Percentiles rank a stretch among this genome's conserved stretches.
phyloP scores from a whole-genome alignment of 306 rosid species.

The Acacia acuminata region DNA sequence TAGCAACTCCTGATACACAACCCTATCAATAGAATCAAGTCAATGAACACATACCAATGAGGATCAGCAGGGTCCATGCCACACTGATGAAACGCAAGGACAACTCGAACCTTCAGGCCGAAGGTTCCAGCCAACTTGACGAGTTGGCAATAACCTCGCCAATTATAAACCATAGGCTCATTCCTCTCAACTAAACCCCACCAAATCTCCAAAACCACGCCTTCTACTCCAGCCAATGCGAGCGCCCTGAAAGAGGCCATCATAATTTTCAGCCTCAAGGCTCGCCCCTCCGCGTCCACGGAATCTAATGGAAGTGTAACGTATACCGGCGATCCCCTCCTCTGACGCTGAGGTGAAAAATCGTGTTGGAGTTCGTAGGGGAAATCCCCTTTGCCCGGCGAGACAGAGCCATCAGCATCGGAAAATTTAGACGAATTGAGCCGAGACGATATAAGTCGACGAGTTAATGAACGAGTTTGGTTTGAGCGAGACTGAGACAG shows the following conservation, averaged over 20 bases:
- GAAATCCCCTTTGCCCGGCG: slow-evolving; percentile 61
- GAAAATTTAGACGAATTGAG: slow-evolving; percentile 65
- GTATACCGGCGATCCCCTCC: slow-evolving; percentile 64
- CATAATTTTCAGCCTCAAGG: slow-evolving; percentile 52
- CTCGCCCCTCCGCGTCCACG: slow-evolving; percentile 40
- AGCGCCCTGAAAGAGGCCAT: slow-evolving; percentile 60
- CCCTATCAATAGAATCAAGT: slow-evolving; percentile 5
- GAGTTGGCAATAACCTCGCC: slow-evolving; percentile 75
- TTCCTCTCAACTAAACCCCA: slow-evolving; percentile 91
- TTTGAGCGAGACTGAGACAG: slow-evolving; percentile 29
- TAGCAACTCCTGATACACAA: background rate
- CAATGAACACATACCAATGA: slow-evolving; percentile 53
- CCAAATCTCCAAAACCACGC: slow-evolving; percentile 88
- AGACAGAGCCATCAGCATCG: slow-evolving; percentile 59
- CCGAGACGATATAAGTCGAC: slow-evolving; percentile 45
- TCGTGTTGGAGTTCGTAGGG: slow-evolving; percentile 73
- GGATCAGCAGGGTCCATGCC: slow-evolving; percentile 59
- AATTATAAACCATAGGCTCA: slow-evolving; percentile 66
- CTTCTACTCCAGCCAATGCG: slow-evolving; percentile 75
- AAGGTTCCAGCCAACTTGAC: slow-evolving; percentile 57
- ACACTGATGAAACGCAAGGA: slow-evolving; percentile 74
- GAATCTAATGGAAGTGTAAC: slow-evolving; percentile 66
- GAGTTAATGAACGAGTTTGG: slow-evolving; percentile 39
- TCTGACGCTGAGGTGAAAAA: slow-evolving; percentile 51
- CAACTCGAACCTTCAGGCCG: slow-evolving; percentile 77